Evolutionary conservation across 1,284 basidiomycete species (phyloP), one percentile per base, ranked within the genome.

Genomic region (Prillingera fragicola): DNA sequence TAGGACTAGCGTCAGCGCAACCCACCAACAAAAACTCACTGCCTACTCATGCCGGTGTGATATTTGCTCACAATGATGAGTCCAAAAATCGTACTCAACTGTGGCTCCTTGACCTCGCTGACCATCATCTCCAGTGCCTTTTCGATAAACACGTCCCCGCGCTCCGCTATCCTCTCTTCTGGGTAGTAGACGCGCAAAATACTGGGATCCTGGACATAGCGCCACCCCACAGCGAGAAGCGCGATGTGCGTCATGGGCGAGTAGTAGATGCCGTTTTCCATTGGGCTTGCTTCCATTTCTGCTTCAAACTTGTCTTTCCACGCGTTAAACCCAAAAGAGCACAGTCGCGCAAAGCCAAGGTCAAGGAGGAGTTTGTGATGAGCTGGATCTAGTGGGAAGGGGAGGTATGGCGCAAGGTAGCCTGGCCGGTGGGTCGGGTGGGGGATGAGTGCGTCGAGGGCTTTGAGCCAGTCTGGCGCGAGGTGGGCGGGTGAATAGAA

Each of bases 381-480:
- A 5, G 29, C 44, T n/a, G 38, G 35, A 12, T 45, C 44, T 10
- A 54, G 50, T 9, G 52, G 52, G 26, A 55, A 55, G 15, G 55
- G 55, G 10, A 57, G 48, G 34, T 57, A 57, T 2, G 50, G 41
- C n/a, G 55, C 50, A 6, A 57, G 50, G 21, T 52, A 57, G 17
- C 48, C 55, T 3, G 45, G 52, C 2, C 50, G 40, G 8, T 42
- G 15, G 6, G 33, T 35, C 1, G 48, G 48, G 9, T 15, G 23
- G 0, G 37, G 25, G 5, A 37, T 33, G 18, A 50, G 42, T 2
- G 48, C 50, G 18, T 52, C 39, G 8, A 57, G 42, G 9, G 43
- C 44, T 13, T 50, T 37, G 25, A 46, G 42, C 55, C 55, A 57
- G 37, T 54, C 55, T 3, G 55, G 47, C 15, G 40, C 48, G 6